Evolutionary conservation across 495 filamentous ascomycete species (phyloP), one percentile per base, ranked within the genome.

Genomic region (Cercophora scortea): DNA sequence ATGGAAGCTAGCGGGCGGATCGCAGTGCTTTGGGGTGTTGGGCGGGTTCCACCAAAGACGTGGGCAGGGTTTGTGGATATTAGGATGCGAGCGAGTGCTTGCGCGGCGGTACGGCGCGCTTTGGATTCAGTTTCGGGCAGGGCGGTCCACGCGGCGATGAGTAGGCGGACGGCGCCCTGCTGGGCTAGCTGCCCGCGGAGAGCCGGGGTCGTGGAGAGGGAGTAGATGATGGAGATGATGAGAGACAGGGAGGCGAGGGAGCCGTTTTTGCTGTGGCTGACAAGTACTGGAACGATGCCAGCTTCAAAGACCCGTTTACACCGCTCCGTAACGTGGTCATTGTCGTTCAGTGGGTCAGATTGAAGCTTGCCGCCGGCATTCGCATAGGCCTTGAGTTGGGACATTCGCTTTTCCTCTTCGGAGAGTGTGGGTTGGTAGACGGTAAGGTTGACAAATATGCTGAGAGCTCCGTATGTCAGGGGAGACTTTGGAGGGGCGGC

Each of bases 361-460:
- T 81, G 70, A 9, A 80, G 64, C 32, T 82, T 78, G 50, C 84
- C 82, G 6, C 82, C 81, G 8, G 89, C 85, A 60, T 95, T 88
- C 17, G 93, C 91, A 61, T 96, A 97, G 3, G 89, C 85, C 70
- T 94, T 96, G 32, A 97, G 79, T 60, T 99, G 85, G 2, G 78
- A 76, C 64, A 99, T 85, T 51, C 86, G 86, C 71, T 91, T 93
- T 64, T 96, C 86, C 62, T 97, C 93, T 59, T 96, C 92, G 10
- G 89, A 84, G 16, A 89, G 72, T n/a, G 71, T 67, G 12, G 90
- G 90, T 42, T 81, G 79, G 60, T 95, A 96, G 10, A 78, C 72
- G 39, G 89, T 95, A 40, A 99, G 73, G 63, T 97, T 94, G 41
- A 78, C 63, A 44, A 96, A 71, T 17, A 95, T 80, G 63, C 86